A percentile compares a stretch with the other conserved stretches of the same genome.
Evolutionary conservation across 2,329 filamentous ascomycete species (phyloP).

Genomic region (Talaromyces atroroseus): DNA sequence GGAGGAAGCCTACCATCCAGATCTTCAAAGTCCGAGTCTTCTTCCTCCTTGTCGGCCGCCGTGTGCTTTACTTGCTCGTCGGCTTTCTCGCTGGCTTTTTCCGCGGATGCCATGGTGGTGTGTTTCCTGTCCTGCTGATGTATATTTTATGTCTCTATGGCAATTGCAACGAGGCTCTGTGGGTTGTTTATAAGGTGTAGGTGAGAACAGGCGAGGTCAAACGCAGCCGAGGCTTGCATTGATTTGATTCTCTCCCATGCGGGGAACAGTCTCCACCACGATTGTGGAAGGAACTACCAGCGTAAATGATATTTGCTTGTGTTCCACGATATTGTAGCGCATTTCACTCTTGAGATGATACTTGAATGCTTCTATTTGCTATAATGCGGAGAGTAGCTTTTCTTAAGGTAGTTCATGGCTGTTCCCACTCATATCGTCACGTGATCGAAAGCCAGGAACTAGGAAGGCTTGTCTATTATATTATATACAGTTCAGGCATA

Average conservation of each 20-base stretch:
- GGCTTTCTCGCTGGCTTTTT: slow-evolving; percentile 2
- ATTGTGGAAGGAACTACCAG: no score
- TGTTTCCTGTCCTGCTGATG: background rate
- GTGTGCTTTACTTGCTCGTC: slow-evolving; percentile 1
- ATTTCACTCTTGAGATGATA: no score
- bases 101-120: slow-evolving; percentile 6
- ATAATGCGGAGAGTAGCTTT: no score
- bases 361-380: no score
- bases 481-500: no score
- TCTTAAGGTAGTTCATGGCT: no score
- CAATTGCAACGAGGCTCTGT: background rate
- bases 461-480: no score
- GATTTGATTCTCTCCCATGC: background rate
- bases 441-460: no score
- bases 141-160: background rate
- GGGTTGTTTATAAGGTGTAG: background rate
- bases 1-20: slow-evolving; percentile 63
- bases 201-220: background rate
- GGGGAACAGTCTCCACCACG: background rate
- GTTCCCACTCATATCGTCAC: no score
- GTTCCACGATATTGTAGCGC: no score
- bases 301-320: no score
- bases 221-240: background rate
- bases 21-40: slow-evolving; percentile 92
- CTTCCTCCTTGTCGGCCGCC: slow-evolving; percentile 50